Conservation (phyloP, 2,329 filamentous ascomycete species). For the Trichoderma afroharzianum region DNA sequence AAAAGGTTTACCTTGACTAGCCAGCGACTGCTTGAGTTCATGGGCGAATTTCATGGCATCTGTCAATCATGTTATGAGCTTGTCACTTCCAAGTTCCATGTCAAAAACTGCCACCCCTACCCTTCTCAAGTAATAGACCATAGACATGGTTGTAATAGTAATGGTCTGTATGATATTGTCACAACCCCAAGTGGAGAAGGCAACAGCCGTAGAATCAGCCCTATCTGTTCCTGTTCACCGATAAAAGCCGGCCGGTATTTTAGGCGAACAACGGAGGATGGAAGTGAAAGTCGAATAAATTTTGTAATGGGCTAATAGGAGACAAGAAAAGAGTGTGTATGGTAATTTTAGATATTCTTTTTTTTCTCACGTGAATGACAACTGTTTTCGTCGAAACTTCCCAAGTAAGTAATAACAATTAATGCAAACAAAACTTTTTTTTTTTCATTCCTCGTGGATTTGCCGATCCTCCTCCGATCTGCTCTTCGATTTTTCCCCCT, state of each 20-base stretch:
- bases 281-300: neutral
- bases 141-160: neutral
- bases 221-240: neutral
- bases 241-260: neutral
- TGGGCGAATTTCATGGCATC: constrained; percentile 79
- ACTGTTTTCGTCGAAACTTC: neutral
- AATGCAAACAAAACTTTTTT: neutral
- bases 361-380: neutral
- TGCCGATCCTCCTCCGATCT: neutral
- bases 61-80: constrained; percentile 12
- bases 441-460: neutral
- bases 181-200: constrained; percentile 2
- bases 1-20: constrained; percentile 49
- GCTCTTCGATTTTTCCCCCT: neutral
- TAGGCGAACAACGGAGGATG: neutral
- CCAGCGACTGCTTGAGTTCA: constrained; percentile 67
- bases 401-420: neutral
- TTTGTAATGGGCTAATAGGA: neutral
- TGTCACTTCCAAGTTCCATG: neutral
- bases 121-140: neutral
- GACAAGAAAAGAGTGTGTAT: neutral
- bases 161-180: neutral
- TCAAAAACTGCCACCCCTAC: neutral
- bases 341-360: neutral
- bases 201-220: neutral